Evolutionary conservation across 2,329 filamentous ascomycete species (phyloP).

Genomic region (Xylariales sp.): DNA sequence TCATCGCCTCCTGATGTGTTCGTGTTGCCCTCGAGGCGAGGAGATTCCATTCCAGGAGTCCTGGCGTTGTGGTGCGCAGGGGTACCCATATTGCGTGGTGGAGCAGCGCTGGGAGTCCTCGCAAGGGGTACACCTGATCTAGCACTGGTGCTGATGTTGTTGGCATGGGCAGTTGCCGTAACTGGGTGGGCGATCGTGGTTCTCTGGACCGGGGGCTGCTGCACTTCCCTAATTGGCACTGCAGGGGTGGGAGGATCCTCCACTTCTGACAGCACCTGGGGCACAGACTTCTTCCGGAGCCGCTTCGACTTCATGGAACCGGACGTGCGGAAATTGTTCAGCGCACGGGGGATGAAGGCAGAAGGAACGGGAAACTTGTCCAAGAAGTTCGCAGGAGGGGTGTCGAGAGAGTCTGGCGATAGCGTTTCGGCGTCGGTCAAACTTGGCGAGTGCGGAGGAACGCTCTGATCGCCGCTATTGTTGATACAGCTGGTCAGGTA

Average conservation of each 20-base stretch:
- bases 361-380: conserved; percentile 13
- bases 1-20: conserved; percentile 48
- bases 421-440: conserved; percentile 22
- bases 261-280: not conserved
- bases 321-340: conserved; percentile 17
- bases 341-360: conserved; percentile 22
- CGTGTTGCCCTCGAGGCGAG: conserved; percentile 11
- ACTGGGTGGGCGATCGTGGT: conserved; percentile 2
- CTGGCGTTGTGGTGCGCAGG: conserved; percentile 16
- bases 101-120: not conserved
- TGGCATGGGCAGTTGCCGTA: too few species aligned
- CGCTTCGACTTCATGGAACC: conserved; percentile 11
- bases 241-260: conserved; percentile 3
- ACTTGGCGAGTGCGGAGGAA: conserved; percentile 19
- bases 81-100: conserved; percentile 2
- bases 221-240: not conserved
- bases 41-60: conserved; percentile 13
- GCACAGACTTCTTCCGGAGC: conserved; percentile 6
- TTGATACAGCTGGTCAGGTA: conserved; percentile 5
- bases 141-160: not conserved
- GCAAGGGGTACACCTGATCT: not conserved
- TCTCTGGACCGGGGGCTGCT: conserved; percentile 4
- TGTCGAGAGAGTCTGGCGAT: conserved; percentile 21
- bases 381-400: conserved; percentile 20
- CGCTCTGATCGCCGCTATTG: conserved; percentile 20